Base-by-base conservation (phyloP, 768 basidiomycete genomes). In the Lactifluus echinatus region DNA sequence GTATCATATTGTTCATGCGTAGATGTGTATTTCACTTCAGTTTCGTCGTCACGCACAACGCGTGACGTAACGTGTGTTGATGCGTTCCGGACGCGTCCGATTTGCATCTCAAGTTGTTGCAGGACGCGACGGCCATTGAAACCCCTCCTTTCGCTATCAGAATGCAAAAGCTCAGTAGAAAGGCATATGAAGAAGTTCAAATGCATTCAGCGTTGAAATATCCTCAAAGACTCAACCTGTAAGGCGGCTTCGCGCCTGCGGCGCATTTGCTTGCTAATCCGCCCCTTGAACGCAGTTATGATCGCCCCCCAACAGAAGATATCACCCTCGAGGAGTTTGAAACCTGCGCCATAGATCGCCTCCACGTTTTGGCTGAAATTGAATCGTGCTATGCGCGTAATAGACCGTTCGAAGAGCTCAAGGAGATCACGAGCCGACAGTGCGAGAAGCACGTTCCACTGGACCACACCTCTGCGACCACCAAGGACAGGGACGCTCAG, bases 311-410 rank as follows among this genome's bases (percentile, higher is more conserved):
- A 19, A 70, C 79, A 15, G 85, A 84, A 55, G 93, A 98, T 65
- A 85, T 98, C 19, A 93, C 93, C 1, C 75, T 98, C 17, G 96
- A 98, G 68, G 89, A 97, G 61, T 99, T 99, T 64, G 96, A 99
- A 69, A 84, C 79, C 2, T 89, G 79, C 67, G 96, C 96, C 0
- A 76, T 99, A 21, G 84, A 95, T 63, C 76, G 96, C 36, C 78
- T 99, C 31, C 83, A 91, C 26, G 78, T 96, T 17, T 79, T 96
- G 17, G 87, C 89, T 15, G 92, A 94, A 68, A 94, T 96, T 54
- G 93, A 95, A 66, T 85, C 93, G 1, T 92, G 88, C 4, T 81
- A 83, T 59, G 88, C 85, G 10, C 86, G 93, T 33, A 92, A 93
- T 66, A 75, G 89, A 40, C 69, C 85, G n/a, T 85, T 79, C 76